Evolutionary conservation across 768 basidiomycete species (phyloP), one percentile per base, ranked within the genome.

Genomic region (Galerina sulciceps): DNA sequence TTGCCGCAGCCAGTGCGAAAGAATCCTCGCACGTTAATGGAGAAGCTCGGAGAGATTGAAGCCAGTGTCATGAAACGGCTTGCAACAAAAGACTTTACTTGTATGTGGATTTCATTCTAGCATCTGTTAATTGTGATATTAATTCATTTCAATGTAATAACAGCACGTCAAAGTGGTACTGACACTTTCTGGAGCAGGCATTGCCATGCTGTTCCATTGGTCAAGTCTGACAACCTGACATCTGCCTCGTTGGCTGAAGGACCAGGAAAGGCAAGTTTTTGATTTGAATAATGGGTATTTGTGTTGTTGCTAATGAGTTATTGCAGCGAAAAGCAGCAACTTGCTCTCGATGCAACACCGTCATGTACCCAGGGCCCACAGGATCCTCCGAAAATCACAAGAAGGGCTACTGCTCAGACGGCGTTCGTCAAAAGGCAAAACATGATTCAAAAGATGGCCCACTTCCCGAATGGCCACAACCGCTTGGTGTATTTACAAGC

Each of bases 361-460:
- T 53, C 15, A 61, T 57, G 60, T 61, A 61, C 37, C 54, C 54
- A 6, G 54, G 31, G 6, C 36, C 41, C 17, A 31, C 13, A 11
- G 40, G 49, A 22, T 37, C 23, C 9, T 13, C 22, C 26, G 54
- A 61, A 43, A 55, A 55, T 11, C 40, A 41, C 17, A 41, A 18
- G 40, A 14, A 18, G 3, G 17, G 40, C 1, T 41, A 41, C 10
- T 41, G 40, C 40, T 41, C 40, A 14, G 40, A 41, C 10, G 40
- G 40, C 13, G 40, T 41, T 41, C 40, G 40, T 11, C 40, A 41
- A 11, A 41, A 41, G 40, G 14, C 4, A 14, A 41, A 41, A 11
- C 5, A 5, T 3, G 40, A 41, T 18, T 41, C 40, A 2, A 41
- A 41, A 5, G 40, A 41, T 10, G 40, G 40, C 6, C 40, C 40